A percentile compares a stretch with the other conserved stretches of the same genome.
These are phyloP conservation scores for Daedaleopsis nitida DNA, from an alignment of 768 basidiomycete species.

Conservation along the genomic window DNA sequence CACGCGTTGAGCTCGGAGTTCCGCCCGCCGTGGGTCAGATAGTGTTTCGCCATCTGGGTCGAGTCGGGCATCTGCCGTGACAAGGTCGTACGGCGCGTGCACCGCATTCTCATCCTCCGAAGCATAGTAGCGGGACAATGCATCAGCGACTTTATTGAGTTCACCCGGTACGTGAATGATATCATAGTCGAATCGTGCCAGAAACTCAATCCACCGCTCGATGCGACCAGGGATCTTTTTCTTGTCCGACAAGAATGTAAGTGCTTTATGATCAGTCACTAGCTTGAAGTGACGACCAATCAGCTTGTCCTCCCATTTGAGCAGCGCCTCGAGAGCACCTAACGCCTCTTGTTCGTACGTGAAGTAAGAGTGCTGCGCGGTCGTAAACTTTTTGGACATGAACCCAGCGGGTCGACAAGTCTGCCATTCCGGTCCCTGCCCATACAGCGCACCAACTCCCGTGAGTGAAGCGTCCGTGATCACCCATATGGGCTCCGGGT, in stretches of 20 bases:
- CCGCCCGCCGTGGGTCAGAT: background rate
- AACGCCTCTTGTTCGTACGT: slow-evolving; percentile 25
- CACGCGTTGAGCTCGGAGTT: background rate
- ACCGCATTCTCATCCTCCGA: slow-evolving; percentile 17
- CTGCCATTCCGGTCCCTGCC: slow-evolving; percentile 31
- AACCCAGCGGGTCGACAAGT: slow-evolving; percentile 31
- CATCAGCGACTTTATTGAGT: slow-evolving; percentile 33
- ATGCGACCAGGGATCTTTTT: slow-evolving; percentile 23
- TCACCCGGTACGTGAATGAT: slow-evolving; percentile 29
- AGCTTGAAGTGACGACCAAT: slow-evolving; percentile 27
- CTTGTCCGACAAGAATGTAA: slow-evolving; percentile 31
- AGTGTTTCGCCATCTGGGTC: slow-evolving; percentile 2
- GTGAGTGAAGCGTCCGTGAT: slow-evolving; percentile 23
- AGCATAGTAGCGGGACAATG: slow-evolving; percentile 34
- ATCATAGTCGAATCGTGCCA: slow-evolving; percentile 31
- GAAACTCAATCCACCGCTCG: slow-evolving; percentile 34
- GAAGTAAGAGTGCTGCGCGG: slow-evolving; percentile 26
- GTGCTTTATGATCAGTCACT: slow-evolving; percentile 32
- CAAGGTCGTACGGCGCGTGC: background rate
- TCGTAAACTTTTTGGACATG: slow-evolving; percentile 32
- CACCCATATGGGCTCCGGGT: slow-evolving; percentile 23
- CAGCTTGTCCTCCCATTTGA: slow-evolving; percentile 38
- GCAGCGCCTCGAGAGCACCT: slow-evolving; percentile 19
- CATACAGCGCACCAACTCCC: slow-evolving; percentile 25
- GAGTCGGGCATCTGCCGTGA: slow-evolving; percentile 1